Evolutionary conservation across 768 basidiomycete genomes (phyloP).

Genomic region (Russula sp.): DNA sequence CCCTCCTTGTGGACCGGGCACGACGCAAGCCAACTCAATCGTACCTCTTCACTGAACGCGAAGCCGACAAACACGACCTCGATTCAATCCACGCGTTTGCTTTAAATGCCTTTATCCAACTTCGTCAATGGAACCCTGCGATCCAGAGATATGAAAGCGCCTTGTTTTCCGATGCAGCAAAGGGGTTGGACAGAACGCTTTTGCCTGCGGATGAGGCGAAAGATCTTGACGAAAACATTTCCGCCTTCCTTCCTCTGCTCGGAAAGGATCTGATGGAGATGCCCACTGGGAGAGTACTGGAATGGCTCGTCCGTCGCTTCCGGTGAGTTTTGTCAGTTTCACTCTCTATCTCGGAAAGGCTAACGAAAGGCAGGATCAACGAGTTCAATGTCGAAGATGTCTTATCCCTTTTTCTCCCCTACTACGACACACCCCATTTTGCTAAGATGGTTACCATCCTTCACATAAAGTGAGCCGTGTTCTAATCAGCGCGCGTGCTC

Average conservation of each 20-base stretch:
- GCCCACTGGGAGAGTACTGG: constrained; percentile 78
- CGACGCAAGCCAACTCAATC: constrained; percentile 67
- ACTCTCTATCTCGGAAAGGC: not conserved
- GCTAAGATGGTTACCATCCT: constrained; percentile 89
- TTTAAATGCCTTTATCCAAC: constrained; percentile 71
- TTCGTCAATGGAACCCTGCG: constrained; percentile 57
- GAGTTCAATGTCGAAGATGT: constrained; percentile 86
- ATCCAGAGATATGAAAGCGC: constrained; percentile 61
- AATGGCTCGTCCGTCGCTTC: constrained; percentile 94
- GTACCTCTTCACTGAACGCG: constrained; percentile 82
- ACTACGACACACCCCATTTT: constrained; percentile 93
- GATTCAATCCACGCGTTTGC: constrained; percentile 82
- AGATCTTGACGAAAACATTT: constrained; percentile 60
- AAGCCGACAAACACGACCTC: constrained; percentile 83
- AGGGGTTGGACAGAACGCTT: constrained; percentile 73
- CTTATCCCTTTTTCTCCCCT: constrained; percentile 84
- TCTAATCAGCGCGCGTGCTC: not conserved
- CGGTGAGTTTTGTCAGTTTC: constrained; percentile 49
- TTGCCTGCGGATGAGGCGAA: constrained; percentile 59
- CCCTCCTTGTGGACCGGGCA: constrained; percentile 62
- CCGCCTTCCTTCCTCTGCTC: constrained; percentile 62
- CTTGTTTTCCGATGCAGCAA: constrained; percentile 79
- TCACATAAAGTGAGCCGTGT: constrained; percentile 57
- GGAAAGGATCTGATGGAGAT: constrained; percentile 80
- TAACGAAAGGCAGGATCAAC: constrained; percentile 58